Evolutionary conservation across 2,329 filamentous ascomycete genomes (phyloP).

Genomic region (Neofusicoccum parvum): DNA sequence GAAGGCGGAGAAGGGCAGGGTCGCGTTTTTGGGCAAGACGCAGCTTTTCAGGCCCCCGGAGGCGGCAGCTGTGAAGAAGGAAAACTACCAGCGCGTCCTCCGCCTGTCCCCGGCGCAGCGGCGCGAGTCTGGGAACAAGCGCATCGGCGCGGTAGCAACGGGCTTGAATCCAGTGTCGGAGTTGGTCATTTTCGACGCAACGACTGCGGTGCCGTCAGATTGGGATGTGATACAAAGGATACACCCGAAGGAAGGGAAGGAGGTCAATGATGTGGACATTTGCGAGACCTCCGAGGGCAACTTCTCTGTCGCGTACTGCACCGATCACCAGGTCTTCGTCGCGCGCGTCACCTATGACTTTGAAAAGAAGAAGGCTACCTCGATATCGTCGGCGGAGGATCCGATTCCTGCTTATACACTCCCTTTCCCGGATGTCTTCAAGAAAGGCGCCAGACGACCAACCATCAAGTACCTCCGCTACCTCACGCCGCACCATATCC

Average conservation of each 20-base stretch:
- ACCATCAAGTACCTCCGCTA: conserved; percentile 61
- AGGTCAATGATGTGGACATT: conserved; percentile 72
- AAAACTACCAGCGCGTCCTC: conserved; percentile 62
- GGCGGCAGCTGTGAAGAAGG: conserved; percentile 48
- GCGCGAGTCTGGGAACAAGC: conserved; percentile 53
- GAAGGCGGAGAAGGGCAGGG: conserved; percentile 37
- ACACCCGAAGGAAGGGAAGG: conserved; percentile 51
- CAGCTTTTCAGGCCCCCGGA: conserved; percentile 52
- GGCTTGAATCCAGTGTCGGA: conserved; percentile 73
- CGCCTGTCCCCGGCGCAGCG: conserved; percentile 59
- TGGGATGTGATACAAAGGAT: conserved; percentile 59
- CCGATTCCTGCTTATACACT: conserved; percentile 33
- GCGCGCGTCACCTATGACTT: conserved; percentile 61
- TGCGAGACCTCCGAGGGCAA: conserved; percentile 62
- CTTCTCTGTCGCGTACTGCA: conserved; percentile 78
- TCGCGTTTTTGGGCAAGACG: conserved; percentile 52
- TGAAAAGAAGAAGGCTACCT: conserved; percentile 38
- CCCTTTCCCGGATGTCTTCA: conserved; percentile 35
- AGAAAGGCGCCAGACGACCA: conserved; percentile 43
- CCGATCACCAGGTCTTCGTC: conserved; percentile 72
- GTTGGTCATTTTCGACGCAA: conserved; percentile 77
- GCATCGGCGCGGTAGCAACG: conserved; percentile 77
- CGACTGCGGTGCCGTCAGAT: conserved; percentile 48
- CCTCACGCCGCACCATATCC: conserved; percentile 54
- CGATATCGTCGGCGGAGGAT: conserved; percentile 32